Evolutionary conservation across 2,329 filamentous ascomycete species (phyloP), one percentile per base, ranked within the genome.

Genomic region (Neofusicoccum ribis): DNA sequence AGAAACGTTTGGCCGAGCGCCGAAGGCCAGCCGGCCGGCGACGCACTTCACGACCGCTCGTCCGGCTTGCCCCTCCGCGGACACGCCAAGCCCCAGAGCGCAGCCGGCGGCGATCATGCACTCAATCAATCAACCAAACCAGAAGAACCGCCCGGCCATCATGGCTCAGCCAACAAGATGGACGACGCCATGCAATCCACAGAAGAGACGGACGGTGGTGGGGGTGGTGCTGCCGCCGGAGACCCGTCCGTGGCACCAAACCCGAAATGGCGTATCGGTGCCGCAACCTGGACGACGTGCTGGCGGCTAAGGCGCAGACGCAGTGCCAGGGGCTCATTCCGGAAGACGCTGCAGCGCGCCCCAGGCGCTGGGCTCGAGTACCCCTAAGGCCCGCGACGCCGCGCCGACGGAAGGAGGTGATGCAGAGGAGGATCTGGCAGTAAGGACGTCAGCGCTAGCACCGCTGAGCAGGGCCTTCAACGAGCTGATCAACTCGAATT

Each of bases 271-370:
- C 61, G 7, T 64, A 54, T 15, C 61, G 56, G 31, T 64, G 61
- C 50, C n/a, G 50, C 23, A 46, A 56, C 17, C 61, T 64, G 20
- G 61, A 64, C 41, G 61, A 64, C 41, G 27, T 64, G n/a, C 23
- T 46, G 15, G 15, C 61, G n/a, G 50, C 50, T 5, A n/a, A 63
- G 37, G 15, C 51, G 6, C 59, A 63, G 23, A 52, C 37, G 47
- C 41, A 44, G 20, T 46, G 39, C 12, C 47, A 44, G 17, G 49
- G 36, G 2, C 46, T 63, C 20, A 52, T 63, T 43, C 47, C 47
- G 7, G 61, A 64, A 39, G 49, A 54, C 11, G 5, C 39, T 64
- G 36, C 60, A 36, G 47, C 34, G 52, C 27, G 5, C 47, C 4
- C n/a, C 41, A 5, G 41, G 17, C 15, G 47, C 60, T 3, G 31